Conservation (phyloP, 306 rosid genomes). For the Argentina anserina region DNA sequence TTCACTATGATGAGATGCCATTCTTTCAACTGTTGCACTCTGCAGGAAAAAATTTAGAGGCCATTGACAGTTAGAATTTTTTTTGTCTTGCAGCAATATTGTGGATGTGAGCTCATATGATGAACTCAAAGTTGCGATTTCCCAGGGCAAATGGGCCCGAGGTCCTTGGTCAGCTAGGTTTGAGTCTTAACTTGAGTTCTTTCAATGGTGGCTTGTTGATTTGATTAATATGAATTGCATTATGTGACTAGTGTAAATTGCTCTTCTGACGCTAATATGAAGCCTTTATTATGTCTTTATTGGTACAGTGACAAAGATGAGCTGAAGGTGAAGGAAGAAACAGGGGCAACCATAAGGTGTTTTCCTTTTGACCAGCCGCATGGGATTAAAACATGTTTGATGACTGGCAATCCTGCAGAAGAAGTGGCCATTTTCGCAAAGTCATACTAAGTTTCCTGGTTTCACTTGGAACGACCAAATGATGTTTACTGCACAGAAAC, state of each 20-base stretch:
- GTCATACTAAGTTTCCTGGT: conserved; percentile 53
- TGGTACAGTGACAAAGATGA: conserved; percentile 69
- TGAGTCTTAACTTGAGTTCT: neutral
- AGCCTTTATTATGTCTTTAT: conserved; percentile 4
- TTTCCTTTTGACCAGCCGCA: conserved; percentile 83
- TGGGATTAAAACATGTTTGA: conserved; percentile 67
- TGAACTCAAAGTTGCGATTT: conserved; percentile 84
- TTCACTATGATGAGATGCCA: neutral
- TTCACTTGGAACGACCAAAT: conserved; percentile 7
- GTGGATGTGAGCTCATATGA: conserved; percentile 80
- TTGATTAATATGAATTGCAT: neutral
- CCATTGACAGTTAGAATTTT: conserved; percentile 11
- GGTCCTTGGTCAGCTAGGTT: conserved; percentile 99
- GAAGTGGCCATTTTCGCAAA: conserved; percentile 95
- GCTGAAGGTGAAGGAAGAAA: conserved; percentile 88
- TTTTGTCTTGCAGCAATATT: conserved; percentile 57
- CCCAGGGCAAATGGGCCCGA: conserved; percentile 97
- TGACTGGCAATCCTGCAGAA: conserved; percentile 78
- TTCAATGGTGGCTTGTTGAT: neutral
- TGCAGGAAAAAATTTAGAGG: conserved; percentile 2
- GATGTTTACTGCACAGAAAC: conserved; percentile 1
- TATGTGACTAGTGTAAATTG: neutral
- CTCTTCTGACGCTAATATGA: conserved; percentile 17
- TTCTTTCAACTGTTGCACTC: neutral
- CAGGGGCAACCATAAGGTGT: conserved; percentile 95